phyloP scores from a whole-genome alignment of 192 early-diverging fungal species.

The Coemansia nantahalensis region DNA sequence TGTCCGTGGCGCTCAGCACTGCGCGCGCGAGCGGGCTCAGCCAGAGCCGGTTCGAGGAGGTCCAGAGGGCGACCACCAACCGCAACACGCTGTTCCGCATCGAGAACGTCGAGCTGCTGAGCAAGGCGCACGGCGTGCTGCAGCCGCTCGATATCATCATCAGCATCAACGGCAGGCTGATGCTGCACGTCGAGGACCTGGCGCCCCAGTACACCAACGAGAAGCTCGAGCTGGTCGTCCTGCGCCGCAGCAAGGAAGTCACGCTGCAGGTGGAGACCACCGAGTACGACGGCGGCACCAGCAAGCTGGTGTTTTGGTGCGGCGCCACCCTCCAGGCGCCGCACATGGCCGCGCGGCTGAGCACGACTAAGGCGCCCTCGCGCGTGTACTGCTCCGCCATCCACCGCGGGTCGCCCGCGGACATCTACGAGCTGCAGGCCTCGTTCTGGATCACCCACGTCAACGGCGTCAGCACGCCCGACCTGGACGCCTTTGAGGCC shows the following conservation, averaged over 20 bases:
- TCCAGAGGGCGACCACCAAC: constrained; percentile 55
- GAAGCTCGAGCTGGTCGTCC: constrained; percentile 54
- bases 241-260: constrained; percentile 73
- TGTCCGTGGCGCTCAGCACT: constrained; percentile 57
- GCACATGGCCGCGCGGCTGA: constrained; percentile 66
- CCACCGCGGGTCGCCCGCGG: constrained; percentile 63
- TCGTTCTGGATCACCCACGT: constrained; percentile 69
- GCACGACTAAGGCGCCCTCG: constrained; percentile 60
- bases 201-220: constrained; percentile 56
- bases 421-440: constrained; percentile 57
- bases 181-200: constrained; percentile 61
- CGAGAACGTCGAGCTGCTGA: constrained; percentile 57
- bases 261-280: constrained; percentile 64
- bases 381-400: constrained; percentile 65
- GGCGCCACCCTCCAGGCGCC: constrained; percentile 77
- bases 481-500: constrained; percentile 62
- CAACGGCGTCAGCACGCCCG: constrained; percentile 57
- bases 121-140: constrained; percentile 55
- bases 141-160: constrained; percentile 69
- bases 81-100: constrained; percentile 60
- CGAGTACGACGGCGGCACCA: constrained; percentile 57
- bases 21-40: constrained; percentile 63
- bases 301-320: constrained; percentile 76
- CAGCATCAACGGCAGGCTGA: constrained; percentile 62
- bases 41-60: constrained; percentile 56